Conservation (phyloP, 441 rosid genomes). For the Populus tomentosa region DNA sequence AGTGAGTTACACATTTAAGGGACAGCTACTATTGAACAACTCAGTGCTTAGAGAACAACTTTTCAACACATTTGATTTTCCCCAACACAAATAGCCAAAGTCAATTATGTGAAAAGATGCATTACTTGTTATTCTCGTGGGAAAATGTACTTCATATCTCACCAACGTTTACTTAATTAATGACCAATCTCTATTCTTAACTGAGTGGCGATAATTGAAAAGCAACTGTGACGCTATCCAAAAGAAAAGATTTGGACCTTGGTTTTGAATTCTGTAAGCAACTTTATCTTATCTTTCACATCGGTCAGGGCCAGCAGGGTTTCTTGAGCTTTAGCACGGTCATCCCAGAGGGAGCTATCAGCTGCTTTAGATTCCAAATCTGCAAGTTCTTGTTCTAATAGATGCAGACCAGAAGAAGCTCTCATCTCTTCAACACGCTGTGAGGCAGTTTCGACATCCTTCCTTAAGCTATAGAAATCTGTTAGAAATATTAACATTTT, state of each 20-base stretch:
- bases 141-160: not conserved
- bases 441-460: conserved; percentile 67
- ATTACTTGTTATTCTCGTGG: not conserved
- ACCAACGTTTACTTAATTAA: not conserved
- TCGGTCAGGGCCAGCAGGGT: conserved; percentile 66
- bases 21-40: not conserved
- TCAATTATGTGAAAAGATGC: not conserved
- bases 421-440: conserved; percentile 67
- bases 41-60: not conserved
- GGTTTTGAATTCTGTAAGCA: conserved; percentile 61
- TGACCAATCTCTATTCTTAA: not conserved
- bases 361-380: conserved; percentile 65
- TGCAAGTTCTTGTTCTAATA: conserved; percentile 50
- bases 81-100: not conserved
- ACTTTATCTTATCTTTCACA: conserved; percentile 59
- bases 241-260: conserved; percentile 39
- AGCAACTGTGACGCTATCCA: not conserved
- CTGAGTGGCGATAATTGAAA: not conserved
- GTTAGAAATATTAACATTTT: conserved; percentile 17
- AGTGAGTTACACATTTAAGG: not conserved
- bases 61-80: not conserved
- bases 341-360: conserved; percentile 77
- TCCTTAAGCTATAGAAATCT: conserved; percentile 83
- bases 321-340: conserved; percentile 73
- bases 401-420: conserved; percentile 50